phyloP scores from a whole-genome alignment of 768 basidiomycete species.

The Cantharellus cinnabarinus region DNA sequence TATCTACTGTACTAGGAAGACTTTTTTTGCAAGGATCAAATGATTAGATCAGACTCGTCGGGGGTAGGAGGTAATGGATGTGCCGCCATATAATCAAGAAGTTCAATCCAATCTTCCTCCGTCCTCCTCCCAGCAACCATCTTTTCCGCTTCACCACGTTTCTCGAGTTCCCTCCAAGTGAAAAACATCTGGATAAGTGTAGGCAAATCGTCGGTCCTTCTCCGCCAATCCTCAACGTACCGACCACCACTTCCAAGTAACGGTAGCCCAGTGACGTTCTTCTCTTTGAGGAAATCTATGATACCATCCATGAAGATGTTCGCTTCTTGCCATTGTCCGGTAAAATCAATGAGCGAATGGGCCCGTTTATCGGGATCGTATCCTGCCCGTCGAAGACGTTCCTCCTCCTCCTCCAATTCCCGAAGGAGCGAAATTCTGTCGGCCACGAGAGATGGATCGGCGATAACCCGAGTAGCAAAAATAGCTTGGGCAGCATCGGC shows the following conservation, averaged over 20 bases:
- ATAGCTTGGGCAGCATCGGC: conserved; percentile 31
- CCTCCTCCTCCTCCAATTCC: conserved; percentile 25
- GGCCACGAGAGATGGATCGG: conserved; percentile 23
- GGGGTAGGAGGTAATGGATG: not conserved
- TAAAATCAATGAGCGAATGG: conserved; percentile 23
- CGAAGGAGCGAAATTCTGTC: conserved; percentile 21
- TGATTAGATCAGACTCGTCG: no score
- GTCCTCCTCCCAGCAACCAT: not conserved
- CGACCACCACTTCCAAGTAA: not conserved
- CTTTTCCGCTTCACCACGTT: not conserved
- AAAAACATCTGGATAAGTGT: not conserved
- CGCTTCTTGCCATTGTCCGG: conserved; percentile 5
- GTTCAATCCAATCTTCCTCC: not conserved
- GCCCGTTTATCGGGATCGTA: conserved; percentile 31
- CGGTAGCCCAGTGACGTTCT: not conserved
- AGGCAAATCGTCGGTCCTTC: not conserved
- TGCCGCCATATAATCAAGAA: not conserved
- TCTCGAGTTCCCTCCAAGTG: not conserved
- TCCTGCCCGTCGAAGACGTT: conserved; percentile 21
- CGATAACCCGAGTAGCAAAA: conserved; percentile 26
- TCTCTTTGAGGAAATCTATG: not conserved
- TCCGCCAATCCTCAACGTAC: not conserved
- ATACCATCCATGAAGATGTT: not conserved
- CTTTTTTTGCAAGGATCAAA: no score
- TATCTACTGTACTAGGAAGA: no score